These are phyloP conservation scores for Lichtheimia corymbifera DNA, from an alignment of 371 early-diverging fungal species.

Conservation along the genomic window DNA sequence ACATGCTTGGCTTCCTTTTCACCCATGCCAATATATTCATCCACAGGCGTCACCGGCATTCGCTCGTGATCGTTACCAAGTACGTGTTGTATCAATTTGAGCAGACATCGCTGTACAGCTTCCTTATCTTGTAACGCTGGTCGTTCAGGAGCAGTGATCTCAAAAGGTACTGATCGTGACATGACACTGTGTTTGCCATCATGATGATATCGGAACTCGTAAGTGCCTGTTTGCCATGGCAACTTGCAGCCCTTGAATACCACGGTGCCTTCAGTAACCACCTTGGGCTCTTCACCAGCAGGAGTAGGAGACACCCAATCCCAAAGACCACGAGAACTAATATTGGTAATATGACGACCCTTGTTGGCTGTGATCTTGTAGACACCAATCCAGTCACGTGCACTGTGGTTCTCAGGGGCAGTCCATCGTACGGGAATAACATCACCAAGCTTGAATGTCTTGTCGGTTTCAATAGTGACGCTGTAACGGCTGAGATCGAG, in stretches of 20 bases:
- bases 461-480: conserved; percentile 24
- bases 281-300: conserved; percentile 8
- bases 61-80: conserved; percentile 49
- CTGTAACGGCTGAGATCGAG: conserved; percentile 55
- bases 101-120: conserved; percentile 25
- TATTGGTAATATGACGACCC: conserved; percentile 70
- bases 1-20: conserved; percentile 75
- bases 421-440: conserved; percentile 72
- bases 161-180: conserved; percentile 74
- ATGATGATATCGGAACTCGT: conserved; percentile 89
- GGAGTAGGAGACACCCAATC: conserved; percentile 26
- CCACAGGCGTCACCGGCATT: conserved; percentile 56
- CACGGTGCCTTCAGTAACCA: conserved; percentile 42
- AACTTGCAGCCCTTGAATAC: conserved; percentile 63
- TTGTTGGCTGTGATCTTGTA: conserved; percentile 79
- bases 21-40: conserved; percentile 63
- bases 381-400: conserved; percentile 93
- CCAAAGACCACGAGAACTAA: conserved; percentile 74
- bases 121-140: conserved; percentile 15
- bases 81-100: conserved; percentile 37
- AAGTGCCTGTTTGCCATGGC: conserved; percentile 85
- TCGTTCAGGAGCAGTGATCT: conserved; percentile 49
- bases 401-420: conserved; percentile 69
- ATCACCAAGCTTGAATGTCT: conserved; percentile 66
- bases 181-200: conserved; percentile 86